These are phyloP conservation scores for Bruguiera gymnorhiza DNA, from an alignment of 345 rosid genomes.

Conservation along the genomic window DNA sequence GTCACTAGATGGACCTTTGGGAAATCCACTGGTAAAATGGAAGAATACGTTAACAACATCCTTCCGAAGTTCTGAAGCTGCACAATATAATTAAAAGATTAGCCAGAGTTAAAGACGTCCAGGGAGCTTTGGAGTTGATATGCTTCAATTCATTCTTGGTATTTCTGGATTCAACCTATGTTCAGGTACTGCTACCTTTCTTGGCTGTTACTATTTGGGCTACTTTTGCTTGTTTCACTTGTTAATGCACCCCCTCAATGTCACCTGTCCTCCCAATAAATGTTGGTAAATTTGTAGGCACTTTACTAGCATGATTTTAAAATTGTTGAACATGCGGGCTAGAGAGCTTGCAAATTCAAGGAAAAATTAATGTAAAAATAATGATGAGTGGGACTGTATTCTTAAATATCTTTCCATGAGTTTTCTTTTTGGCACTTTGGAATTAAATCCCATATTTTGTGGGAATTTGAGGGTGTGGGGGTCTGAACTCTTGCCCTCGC, in stretches of 20 bases:
- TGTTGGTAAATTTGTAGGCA: neutral
- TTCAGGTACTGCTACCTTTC: constrained; percentile 13
- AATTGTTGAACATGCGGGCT: no score
- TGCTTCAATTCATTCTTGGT: neutral
- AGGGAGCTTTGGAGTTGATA: constrained; percentile 8
- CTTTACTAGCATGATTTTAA: no score
- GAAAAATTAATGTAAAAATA: no score
- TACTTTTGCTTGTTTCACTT: neutral
- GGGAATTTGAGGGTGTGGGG: no score
- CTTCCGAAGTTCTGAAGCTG: neutral
- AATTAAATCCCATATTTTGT: no score
- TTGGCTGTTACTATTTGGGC: no score
- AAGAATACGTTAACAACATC: neutral
- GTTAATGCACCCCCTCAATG: neutral
- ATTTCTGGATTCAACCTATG: neutral
- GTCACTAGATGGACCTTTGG: neutral
- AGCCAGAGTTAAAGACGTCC: constrained; percentile 4
- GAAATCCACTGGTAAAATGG: neutral
- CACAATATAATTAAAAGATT: constrained; percentile 1
- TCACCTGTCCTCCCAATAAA: neutral
- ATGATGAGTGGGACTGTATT: no score
- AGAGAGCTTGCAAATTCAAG: no score
- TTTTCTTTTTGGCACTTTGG: no score
- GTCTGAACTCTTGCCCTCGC: no score
- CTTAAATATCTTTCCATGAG: no score